Evolutionary conservation across 1,139 yeast species (phyloP).

Genomic region (Suhomyces anneliseae): DNA sequence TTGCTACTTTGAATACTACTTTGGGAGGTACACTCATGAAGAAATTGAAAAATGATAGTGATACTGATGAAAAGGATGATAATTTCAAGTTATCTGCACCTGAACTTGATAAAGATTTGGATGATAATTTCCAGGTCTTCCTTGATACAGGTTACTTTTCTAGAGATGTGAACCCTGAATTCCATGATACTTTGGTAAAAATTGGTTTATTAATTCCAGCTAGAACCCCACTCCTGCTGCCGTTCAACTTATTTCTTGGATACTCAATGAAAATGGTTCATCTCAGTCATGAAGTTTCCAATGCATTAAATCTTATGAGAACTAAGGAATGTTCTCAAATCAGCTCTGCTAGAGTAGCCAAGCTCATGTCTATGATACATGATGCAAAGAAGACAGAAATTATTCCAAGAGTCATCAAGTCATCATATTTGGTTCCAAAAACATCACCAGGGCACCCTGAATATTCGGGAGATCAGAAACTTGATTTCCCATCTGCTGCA

Average conservation of each 20-base stretch:
- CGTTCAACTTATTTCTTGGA: slow-evolving; percentile 39
- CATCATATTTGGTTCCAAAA: slow-evolving; percentile 23
- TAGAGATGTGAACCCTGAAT: slow-evolving; percentile 27
- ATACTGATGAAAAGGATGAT: not conserved
- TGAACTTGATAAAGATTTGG: slow-evolving; percentile 13
- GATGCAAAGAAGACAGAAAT: slow-evolving; percentile 22
- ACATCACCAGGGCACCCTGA: slow-evolving; percentile 32
- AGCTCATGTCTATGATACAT: slow-evolving; percentile 27
- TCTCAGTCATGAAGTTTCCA: slow-evolving; percentile 30
- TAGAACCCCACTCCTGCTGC: slow-evolving; percentile 14
- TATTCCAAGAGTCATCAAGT: slow-evolving; percentile 21
- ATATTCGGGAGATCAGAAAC: slow-evolving; percentile 14
- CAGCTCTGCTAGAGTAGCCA: slow-evolving; percentile 22
- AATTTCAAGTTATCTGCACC: slow-evolving; percentile 5
- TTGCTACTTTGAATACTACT: slow-evolving; percentile 35
- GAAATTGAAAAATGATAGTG: slow-evolving; percentile 7
- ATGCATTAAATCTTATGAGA: slow-evolving; percentile 25
- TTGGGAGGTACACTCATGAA: slow-evolving; percentile 32
- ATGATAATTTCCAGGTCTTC: slow-evolving; percentile 24
- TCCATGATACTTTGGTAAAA: slow-evolving; percentile 33
- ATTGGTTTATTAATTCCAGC: slow-evolving; percentile 29
- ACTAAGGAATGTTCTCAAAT: slow-evolving; percentile 16
- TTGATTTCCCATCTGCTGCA: slow-evolving; percentile 8
- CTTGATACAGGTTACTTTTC: slow-evolving; percentile 37
- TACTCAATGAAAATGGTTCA: slow-evolving; percentile 30